These are phyloP conservation scores for Podaxis sp. DNA, from an alignment of 768 basidiomycete genomes.

Conservation along the genomic window DNA sequence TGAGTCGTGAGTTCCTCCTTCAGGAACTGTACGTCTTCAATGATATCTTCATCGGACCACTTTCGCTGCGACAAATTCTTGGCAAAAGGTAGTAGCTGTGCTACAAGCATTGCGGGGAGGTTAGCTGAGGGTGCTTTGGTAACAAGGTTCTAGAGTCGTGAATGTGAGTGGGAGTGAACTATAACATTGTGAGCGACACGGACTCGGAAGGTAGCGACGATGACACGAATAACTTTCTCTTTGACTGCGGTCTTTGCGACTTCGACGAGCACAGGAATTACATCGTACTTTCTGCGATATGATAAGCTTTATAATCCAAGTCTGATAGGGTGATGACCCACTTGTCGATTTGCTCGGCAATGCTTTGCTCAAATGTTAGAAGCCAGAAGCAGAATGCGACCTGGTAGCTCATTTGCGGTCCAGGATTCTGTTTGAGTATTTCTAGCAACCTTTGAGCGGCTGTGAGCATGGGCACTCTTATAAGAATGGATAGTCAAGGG, in stretches of 20 bases:
- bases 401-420: conserved; percentile 96
- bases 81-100: conserved; percentile 80
- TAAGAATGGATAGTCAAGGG: background rate
- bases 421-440: conserved; percentile 74
- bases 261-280: conserved; percentile 80
- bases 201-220: conserved; percentile 89
- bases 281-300: conserved; percentile 74
- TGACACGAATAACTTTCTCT: conserved; percentile 94
- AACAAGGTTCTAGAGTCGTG: conserved; percentile 71
- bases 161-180: background rate
- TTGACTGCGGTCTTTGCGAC: conserved; percentile 90
- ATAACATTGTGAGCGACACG: conserved; percentile 10
- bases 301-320: background rate
- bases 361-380: conserved; percentile 82
- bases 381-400: conserved; percentile 93
- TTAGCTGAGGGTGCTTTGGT: conserved; percentile 84
- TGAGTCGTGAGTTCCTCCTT: conserved; percentile 81
- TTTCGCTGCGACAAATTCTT: conserved; percentile 83
- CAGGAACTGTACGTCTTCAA: conserved; percentile 88
- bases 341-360: conserved; percentile 89
- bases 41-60: conserved; percentile 93
- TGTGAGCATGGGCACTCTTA: background rate
- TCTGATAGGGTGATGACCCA: conserved; percentile 29
- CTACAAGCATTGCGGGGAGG: conserved; percentile 89
- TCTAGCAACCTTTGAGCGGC: conserved; percentile 64